These are phyloP conservation scores for Salix caprea DNA, from an alignment of 345 rosid genomes.

Conservation along the genomic window DNA sequence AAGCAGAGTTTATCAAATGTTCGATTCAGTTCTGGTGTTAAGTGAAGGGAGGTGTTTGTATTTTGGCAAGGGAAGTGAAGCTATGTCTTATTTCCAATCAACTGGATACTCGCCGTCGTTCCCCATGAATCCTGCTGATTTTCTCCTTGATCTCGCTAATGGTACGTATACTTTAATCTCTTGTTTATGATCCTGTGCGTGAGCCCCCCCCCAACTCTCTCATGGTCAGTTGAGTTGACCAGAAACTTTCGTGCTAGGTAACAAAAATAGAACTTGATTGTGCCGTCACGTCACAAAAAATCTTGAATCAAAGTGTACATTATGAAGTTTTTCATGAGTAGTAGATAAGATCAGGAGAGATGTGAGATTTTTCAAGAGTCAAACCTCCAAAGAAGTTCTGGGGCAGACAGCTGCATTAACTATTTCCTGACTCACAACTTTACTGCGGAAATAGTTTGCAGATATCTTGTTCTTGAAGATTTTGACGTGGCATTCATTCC, in stretches of 20 bases:
- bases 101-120: conserved; percentile 85
- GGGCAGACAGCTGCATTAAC: background rate
- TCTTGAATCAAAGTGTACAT: background rate
- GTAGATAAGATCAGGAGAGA: background rate
- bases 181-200: background rate
- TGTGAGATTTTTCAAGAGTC: background rate
- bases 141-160: conserved; percentile 93
- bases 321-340: too few species aligned
- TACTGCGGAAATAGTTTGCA: background rate
- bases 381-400: background rate
- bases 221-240: background rate
- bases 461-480: background rate
- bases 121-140: conserved; percentile 96
- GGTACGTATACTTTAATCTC: conserved; percentile 53
- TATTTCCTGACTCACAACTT: background rate
- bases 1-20: conserved; percentile 78
- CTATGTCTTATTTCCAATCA: conserved; percentile 62
- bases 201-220: background rate
- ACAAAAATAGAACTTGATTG: background rate
- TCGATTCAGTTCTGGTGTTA: conserved; percentile 64
- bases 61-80: conserved; percentile 70
- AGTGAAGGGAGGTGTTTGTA: conserved; percentile 78
- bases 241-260: background rate
- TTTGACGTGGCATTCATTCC: conserved; percentile 6
- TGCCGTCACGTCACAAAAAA: background rate